Conservation (phyloP, 768 basidiomycete genomes). For the Russula compacta region DNA sequence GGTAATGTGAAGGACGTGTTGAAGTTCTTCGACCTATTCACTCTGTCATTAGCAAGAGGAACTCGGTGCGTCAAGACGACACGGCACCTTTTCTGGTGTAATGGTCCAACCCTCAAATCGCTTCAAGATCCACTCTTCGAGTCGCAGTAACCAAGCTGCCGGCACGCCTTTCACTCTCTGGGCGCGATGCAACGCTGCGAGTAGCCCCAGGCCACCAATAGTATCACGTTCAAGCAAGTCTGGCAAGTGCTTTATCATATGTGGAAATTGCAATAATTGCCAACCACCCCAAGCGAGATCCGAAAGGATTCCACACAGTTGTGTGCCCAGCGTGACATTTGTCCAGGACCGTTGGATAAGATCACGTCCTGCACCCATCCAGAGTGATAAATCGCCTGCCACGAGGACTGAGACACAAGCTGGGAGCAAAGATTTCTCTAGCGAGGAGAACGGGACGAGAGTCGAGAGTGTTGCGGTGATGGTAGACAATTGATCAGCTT, state of each 20-base stretch:
- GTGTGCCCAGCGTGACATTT: constrained; percentile 36
- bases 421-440: constrained; percentile 28
- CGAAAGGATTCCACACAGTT: constrained; percentile 51
- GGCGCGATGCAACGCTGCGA: constrained; percentile 39
- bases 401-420: constrained; percentile 30
- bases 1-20: constrained; percentile 46
- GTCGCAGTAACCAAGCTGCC: constrained; percentile 45
- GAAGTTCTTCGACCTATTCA: constrained; percentile 41
- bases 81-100: constrained; percentile 33
- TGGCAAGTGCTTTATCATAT: constrained; percentile 43
- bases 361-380: constrained; percentile 38
- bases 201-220: constrained; percentile 35
- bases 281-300: constrained; percentile 70
- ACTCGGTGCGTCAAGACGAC: neutral
- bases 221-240: constrained; percentile 40
- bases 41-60: neutral
- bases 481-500: constrained; percentile 33
- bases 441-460: constrained; percentile 24
- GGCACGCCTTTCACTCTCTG: constrained; percentile 51
- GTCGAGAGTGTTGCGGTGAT: constrained; percentile 27
- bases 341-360: constrained; percentile 46
- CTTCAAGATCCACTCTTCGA: constrained; percentile 42
- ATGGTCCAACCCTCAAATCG: constrained; percentile 37
- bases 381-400: constrained; percentile 36
- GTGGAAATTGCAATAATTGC: constrained; percentile 57